phyloP scores from a whole-genome alignment of 2,329 filamentous ascomycete genomes.

The Aspergillus intermedius region DNA sequence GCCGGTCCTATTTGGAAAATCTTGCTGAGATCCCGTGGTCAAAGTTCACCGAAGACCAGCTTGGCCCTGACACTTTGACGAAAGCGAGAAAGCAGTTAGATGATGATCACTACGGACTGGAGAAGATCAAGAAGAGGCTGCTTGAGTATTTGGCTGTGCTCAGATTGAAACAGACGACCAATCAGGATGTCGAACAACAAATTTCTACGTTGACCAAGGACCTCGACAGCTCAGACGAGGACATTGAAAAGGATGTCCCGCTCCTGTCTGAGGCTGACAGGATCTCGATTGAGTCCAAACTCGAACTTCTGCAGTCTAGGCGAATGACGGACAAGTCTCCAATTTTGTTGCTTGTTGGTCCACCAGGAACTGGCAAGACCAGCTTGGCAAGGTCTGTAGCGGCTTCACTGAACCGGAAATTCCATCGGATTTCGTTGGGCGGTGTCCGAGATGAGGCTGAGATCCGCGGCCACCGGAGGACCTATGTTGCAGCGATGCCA shows the following conservation, averaged over 20 bases:
- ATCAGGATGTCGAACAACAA: slow-evolving; percentile 72
- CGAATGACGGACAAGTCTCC: slow-evolving; percentile 91
- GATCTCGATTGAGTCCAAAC: slow-evolving; percentile 51
- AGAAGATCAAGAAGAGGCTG: slow-evolving; percentile 94
- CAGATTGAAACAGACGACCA: slow-evolving; percentile 85
- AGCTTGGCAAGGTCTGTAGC: slow-evolving; percentile 90
- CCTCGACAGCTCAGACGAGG: slow-evolving; percentile 27
- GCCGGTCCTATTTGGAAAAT: slow-evolving; percentile 88
- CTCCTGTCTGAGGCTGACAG: slow-evolving; percentile 42
- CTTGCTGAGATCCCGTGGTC: slow-evolving; percentile 92
- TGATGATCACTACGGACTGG: slow-evolving; percentile 90
- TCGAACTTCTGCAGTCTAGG: slow-evolving; percentile 71
- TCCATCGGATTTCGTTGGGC: slow-evolving; percentile 92
- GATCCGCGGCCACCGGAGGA: slow-evolving; percentile 87
- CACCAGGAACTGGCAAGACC: slow-evolving; percentile 93
- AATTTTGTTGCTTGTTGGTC: slow-evolving; percentile 86
- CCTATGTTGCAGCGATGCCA: slow-evolving; percentile 98
- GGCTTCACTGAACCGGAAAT: slow-evolving; percentile 84
- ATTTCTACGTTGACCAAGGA: slow-evolving; percentile 53
- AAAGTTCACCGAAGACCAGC: slow-evolving; percentile 72
- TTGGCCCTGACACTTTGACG: slow-evolving; percentile 71
- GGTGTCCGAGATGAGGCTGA: slow-evolving; percentile 95
- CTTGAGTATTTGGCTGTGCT: slow-evolving; percentile 96
- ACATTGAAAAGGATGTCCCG: slow-evolving; percentile 54
- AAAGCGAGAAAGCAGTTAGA: slow-evolving; percentile 84